A percentile compares a stretch with the other conserved stretches of the same genome.
Conservation (phyloP, 148 eudicot genomes). For the Euryodendron excelsum region DNA sequence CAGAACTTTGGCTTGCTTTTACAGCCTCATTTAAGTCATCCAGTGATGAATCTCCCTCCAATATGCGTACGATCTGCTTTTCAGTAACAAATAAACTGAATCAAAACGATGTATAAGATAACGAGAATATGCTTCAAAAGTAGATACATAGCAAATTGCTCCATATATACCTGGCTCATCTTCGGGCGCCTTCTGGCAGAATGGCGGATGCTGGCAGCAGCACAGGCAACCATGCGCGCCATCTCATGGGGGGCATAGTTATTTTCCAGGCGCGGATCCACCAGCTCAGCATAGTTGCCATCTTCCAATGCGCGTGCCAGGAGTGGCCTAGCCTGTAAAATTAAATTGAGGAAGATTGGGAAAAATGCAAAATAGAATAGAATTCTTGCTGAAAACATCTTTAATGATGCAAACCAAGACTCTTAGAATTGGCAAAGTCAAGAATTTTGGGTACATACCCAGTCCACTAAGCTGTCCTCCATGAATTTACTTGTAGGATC, state of each 20-base stretch:
- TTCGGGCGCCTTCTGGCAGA: conserved; percentile 52
- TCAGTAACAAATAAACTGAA: not conserved
- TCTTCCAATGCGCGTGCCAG: conserved; percentile 47
- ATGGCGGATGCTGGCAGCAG: conserved; percentile 56
- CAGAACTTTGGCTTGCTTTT: conserved; percentile 26
- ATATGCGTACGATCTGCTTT: conserved; percentile 58
- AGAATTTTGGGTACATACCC: conserved; percentile 39
- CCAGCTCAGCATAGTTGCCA: conserved; percentile 44
- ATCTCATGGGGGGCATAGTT: conserved; percentile 42
- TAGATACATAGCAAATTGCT: too few species aligned
- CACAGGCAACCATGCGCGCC: conserved; percentile 59
- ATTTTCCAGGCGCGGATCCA: conserved; percentile 26
- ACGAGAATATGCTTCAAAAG: too few species aligned
- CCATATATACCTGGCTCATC: conserved; percentile 67
- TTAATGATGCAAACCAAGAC: not conserved
- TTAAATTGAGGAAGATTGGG: not conserved
- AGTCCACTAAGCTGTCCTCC: conserved; percentile 88
- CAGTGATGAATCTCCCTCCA: conserved; percentile 64
- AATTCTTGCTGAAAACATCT: not conserved
- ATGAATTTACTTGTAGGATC: conserved; percentile 52
- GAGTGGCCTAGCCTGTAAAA: conserved; percentile 38
- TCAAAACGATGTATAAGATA: too few species aligned
- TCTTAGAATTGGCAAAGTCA: not conserved
- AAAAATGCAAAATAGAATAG: not conserved
- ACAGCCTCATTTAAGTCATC: conserved; percentile 53